phyloP scores from a whole-genome alignment of 495 filamentous ascomycete species.

The Xylaria grammica region DNA sequence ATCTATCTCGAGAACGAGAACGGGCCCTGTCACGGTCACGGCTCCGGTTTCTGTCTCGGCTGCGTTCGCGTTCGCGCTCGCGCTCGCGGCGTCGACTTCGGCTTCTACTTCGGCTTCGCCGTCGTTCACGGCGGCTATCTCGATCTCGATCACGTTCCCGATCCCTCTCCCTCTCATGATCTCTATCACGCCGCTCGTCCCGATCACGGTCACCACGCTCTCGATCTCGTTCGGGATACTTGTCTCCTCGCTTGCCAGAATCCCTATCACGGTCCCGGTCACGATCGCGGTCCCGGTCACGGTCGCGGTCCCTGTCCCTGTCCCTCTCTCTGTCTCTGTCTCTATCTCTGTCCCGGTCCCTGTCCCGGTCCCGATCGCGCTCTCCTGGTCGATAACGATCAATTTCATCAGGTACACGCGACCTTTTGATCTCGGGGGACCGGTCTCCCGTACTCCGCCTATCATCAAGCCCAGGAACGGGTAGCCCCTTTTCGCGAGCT shows the following conservation, averaged over 20 bases:
- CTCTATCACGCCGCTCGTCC: conserved; percentile 37
- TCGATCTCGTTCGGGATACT: conserved; percentile 44
- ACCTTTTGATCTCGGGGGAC: conserved; percentile 52
- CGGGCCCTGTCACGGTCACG: conserved; percentile 26
- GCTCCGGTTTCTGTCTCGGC: conserved; percentile 21
- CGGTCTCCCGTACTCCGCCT: conserved; percentile 45
- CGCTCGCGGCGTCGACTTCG: conserved; percentile 23
- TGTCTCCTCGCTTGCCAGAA: conserved; percentile 4
- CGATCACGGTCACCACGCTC: conserved; percentile 48
- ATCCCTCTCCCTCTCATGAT: conserved; percentile 31
- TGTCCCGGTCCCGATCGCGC: conserved; percentile 31
- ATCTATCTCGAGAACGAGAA: conserved; percentile 9
- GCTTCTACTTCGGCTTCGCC: conserved; percentile 20
- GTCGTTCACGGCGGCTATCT: conserved; percentile 17
- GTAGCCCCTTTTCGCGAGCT: conserved; percentile 56
- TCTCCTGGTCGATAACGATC: conserved; percentile 50
- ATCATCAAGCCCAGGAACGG: conserved; percentile 53
- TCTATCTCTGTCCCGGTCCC: conserved; percentile 34
- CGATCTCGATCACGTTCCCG: conserved; percentile 26
- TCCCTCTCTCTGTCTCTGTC: conserved; percentile 38
- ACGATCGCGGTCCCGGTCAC: no score
- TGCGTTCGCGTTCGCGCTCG: conserved; percentile 12
- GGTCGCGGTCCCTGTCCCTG: conserved; percentile 45
- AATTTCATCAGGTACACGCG: conserved; percentile 47
- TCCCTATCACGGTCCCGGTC: no score